phyloP scores from a whole-genome alignment of 148 eudicot species.

The Rhododendron vialii region DNA sequence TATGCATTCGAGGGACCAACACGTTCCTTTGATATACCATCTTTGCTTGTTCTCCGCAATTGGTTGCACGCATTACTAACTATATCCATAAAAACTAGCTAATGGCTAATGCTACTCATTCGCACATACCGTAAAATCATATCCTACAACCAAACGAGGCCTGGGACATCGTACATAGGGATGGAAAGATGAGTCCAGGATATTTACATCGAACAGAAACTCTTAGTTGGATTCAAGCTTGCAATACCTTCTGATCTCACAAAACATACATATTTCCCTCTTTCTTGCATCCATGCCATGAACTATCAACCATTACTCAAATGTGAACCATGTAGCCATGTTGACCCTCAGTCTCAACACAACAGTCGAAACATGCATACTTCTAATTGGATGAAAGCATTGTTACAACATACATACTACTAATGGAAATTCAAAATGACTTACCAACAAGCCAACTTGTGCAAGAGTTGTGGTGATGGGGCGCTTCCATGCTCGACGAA shows the following conservation, averaged over 20 bases:
- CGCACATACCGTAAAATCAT: not conserved
- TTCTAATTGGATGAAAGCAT: not conserved
- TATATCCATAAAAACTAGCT: not conserved
- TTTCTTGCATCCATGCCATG: not conserved
- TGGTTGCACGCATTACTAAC: not conserved
- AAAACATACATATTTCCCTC: not conserved
- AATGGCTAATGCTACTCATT: not conserved
- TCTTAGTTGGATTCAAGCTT: not conserved
- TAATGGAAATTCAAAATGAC: constrained; percentile 10
- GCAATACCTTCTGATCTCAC: not conserved
- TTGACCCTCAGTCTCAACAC: not conserved
- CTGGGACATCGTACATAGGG: not conserved
- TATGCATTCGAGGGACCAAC: not conserved
- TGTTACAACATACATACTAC: not conserved
- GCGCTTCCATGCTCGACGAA: constrained; percentile 61
- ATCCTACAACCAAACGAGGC: not conserved
- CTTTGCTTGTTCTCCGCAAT: not conserved
- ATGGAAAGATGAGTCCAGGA: not conserved
- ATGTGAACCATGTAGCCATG: not conserved
- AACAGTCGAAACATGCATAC: not conserved
- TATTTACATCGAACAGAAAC: not conserved
- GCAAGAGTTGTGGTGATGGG: constrained; percentile 80
- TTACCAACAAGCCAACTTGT: constrained; percentile 82
- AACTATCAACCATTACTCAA: not conserved
- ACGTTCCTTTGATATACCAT: not conserved